These are phyloP conservation scores for Noccaea bulbosa DNA, from an alignment of 345 rosid species.

Conservation along the genomic window DNA sequence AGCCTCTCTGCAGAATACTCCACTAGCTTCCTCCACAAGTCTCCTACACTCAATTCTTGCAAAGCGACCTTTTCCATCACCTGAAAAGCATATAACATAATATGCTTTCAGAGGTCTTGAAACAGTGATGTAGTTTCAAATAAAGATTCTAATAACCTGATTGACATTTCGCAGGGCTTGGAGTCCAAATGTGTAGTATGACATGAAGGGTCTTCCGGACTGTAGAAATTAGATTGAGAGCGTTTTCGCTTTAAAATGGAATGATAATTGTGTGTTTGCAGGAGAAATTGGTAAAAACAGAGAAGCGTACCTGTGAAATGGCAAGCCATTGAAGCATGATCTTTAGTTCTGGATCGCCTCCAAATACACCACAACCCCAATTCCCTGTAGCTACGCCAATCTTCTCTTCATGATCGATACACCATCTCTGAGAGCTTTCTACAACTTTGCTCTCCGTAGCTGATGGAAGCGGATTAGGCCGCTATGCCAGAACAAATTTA, in stretches of 20 bases:
- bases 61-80: slow-evolving; percentile 20
- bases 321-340: slow-evolving; percentile 45
- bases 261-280: too few relatives aligned
- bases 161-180: too few relatives aligned
- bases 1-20: slow-evolving; percentile 40
- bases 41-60: slow-evolving; percentile 34
- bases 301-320: slow-evolving; percentile 36
- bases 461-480: slow-evolving; percentile 14
- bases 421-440: slow-evolving; percentile 24
- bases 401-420: slow-evolving; percentile 32
- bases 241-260: background rate
- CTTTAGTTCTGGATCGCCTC: slow-evolving; percentile 91
- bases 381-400: slow-evolving; percentile 81
- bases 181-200: too few relatives aligned
- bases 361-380: slow-evolving; percentile 98
- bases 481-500: slow-evolving; percentile 6
- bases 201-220: too few relatives aligned
- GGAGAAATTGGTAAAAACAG: background rate
- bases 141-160: too few relatives aligned
- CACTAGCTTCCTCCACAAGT: slow-evolving; percentile 35
- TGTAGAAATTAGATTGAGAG: too few relatives aligned
- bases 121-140: background rate
- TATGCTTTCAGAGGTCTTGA: background rate
- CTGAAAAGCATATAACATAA: slow-evolving; percentile 11
- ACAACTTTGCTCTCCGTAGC: background rate